Evolutionary conservation across 2,329 filamentous ascomycete genomes (phyloP).

Genomic region (Graphilbum ipis-grandicollis): DNA sequence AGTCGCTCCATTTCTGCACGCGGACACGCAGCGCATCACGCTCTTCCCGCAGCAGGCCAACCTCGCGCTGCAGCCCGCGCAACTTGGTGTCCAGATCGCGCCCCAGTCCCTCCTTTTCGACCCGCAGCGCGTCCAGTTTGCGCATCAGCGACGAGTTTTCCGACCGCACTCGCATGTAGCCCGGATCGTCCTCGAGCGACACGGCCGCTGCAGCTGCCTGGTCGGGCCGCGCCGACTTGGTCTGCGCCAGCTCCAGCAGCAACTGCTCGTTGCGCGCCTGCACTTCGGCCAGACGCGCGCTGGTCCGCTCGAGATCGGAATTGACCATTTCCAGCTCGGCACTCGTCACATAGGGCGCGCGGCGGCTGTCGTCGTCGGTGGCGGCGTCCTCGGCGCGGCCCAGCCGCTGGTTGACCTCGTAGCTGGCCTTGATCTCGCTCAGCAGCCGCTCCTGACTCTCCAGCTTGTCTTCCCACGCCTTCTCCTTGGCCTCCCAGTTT

Average conservation of each 20-base stretch:
- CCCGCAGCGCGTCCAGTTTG: slow-evolving; percentile 66
- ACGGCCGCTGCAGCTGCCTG: slow-evolving; percentile 40
- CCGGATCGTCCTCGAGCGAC: slow-evolving; percentile 72
- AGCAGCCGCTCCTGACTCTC: slow-evolving; percentile 85
- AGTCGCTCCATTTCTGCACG: slow-evolving; percentile 79
- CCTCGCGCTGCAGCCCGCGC: slow-evolving; percentile 64
- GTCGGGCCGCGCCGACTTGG: slow-evolving; percentile 54
- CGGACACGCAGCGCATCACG: slow-evolving; percentile 65
- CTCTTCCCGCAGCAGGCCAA: slow-evolving; percentile 58
- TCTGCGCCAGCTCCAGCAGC: slow-evolving; percentile 75
- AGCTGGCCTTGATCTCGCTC: slow-evolving; percentile 91
- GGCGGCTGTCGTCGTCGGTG: slow-evolving; percentile 27
- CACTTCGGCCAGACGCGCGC: slow-evolving; percentile 69
- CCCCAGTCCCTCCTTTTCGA: slow-evolving; percentile 70
- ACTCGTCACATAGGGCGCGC: slow-evolving; percentile 52
- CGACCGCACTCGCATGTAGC: slow-evolving; percentile 71
- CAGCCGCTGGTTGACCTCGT: slow-evolving; percentile 85
- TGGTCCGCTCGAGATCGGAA: slow-evolving; percentile 81
- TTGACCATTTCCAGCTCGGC: slow-evolving; percentile 90
- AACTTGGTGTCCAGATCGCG: slow-evolving; percentile 60
- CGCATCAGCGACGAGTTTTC: slow-evolving; percentile 87
- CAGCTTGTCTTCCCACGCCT: slow-evolving; percentile 76
- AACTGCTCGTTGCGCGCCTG: slow-evolving; percentile 91
- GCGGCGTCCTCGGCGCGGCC: slow-evolving; percentile 42
- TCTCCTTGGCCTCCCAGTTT: slow-evolving; percentile 90